phyloP scores from a whole-genome alignment of 169 alveolate species.

The Cryptosporidium tyzzeri region DNA sequence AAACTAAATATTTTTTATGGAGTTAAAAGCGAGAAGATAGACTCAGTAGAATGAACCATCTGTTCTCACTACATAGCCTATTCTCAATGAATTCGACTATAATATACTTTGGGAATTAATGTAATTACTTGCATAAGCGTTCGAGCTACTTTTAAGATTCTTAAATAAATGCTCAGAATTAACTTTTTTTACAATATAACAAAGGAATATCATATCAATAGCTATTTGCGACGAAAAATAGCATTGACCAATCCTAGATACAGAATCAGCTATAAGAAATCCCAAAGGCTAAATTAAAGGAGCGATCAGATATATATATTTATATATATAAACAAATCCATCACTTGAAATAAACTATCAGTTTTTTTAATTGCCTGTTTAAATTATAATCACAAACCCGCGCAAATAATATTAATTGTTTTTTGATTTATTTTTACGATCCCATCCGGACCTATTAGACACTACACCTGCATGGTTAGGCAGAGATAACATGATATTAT shows the following conservation, averaged over 20 bases:
- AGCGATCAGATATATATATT: neutral
- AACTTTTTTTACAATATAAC: neutral
- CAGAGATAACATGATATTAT: neutral
- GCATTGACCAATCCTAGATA: conserved; percentile 1
- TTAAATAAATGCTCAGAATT: neutral
- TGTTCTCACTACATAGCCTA: neutral
- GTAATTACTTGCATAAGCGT: neutral
- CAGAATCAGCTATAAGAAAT: conserved; percentile 1
- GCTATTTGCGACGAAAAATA: neutral
- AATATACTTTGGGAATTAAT: neutral
- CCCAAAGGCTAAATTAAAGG: conserved; percentile 1
- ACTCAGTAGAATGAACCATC: neutral
- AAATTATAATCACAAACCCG: neutral
- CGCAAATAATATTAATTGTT: neutral
- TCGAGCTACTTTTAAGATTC: neutral
- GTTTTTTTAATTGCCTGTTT: neutral
- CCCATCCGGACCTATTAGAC: conserved; percentile 23
- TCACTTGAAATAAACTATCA: neutral
- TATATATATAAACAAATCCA: neutral
- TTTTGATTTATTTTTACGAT: conserved; percentile 24
- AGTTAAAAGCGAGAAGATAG: neutral
- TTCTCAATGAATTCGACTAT: neutral
- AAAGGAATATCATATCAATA: neutral
- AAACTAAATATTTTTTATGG: neutral
- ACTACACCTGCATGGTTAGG: conserved; percentile 10